These are phyloP conservation scores for Plenodomus tracheiphilus DNA, from an alignment of 2,329 filamentous ascomycete species.

Conservation along the genomic window DNA sequence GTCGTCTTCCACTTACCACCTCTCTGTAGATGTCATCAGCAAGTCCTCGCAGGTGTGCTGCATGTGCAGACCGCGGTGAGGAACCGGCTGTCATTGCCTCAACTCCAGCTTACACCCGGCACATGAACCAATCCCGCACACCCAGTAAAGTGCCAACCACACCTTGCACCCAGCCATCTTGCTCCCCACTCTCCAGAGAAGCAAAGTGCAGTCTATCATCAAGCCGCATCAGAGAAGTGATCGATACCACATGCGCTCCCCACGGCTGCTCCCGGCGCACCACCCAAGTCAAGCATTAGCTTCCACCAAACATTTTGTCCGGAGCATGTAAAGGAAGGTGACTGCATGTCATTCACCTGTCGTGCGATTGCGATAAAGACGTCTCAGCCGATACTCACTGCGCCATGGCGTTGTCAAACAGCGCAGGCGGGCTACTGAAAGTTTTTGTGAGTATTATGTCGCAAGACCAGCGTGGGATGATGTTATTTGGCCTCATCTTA, in stretches of 20 bases:
- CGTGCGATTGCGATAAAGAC: not conserved
- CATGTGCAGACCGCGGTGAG: not conserved
- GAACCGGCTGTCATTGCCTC: no score
- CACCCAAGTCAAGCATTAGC: slow-evolving; percentile 14
- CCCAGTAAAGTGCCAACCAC: not conserved
- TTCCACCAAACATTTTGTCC: not conserved
- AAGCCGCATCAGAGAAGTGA: not conserved
- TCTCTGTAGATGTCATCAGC: no score
- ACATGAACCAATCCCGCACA: no score
- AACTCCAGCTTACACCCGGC: no score
- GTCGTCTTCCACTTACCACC: not conserved
- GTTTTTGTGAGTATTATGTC: not conserved
- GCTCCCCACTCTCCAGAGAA: slow-evolving; percentile 2
- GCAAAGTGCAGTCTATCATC: not conserved
- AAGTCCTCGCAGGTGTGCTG: not conserved
- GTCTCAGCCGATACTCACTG: no score
- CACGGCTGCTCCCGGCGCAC: slow-evolving; percentile 27
- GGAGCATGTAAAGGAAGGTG: not conserved
- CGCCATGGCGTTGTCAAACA: not conserved
- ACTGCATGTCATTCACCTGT: not conserved
- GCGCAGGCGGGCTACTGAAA: not conserved
- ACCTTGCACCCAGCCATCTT: not conserved
- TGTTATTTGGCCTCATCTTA: not conserved
- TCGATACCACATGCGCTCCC: slow-evolving; percentile 5
- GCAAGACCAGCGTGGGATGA: not conserved